Conservation (phyloP, 371 early-diverging fungal species). For the Parasitella parasitica region DNA sequence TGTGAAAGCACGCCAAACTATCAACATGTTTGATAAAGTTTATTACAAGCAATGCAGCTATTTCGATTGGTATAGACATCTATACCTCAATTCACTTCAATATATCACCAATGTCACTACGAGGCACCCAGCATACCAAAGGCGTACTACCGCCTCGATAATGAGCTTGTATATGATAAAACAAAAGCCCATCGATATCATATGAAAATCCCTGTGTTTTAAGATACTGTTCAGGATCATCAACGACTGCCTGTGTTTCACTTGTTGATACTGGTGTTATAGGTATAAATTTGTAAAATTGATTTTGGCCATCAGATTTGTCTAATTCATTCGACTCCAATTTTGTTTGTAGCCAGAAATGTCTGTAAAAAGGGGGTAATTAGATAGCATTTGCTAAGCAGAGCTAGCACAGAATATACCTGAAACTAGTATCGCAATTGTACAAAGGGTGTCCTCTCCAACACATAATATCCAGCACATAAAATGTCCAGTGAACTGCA, state of each 20-base stretch:
- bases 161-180: slow-evolving; percentile 58
- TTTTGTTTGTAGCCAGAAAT: slow-evolving; percentile 63
- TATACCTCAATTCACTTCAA: background rate
- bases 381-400: background rate
- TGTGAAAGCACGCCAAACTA: too few species aligned
- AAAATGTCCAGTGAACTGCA: slow-evolving; percentile 54
- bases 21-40: background rate
- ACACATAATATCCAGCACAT: slow-evolving; percentile 64
- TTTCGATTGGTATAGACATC: too few species aligned
- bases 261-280: slow-evolving; percentile 29
- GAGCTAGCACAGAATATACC: background rate
- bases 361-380: slow-evolving; percentile 11
- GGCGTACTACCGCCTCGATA: slow-evolving; percentile 60
- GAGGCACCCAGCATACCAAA: slow-evolving; percentile 58
- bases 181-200: slow-evolving; percentile 55
- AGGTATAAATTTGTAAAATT: slow-evolving; percentile 36
- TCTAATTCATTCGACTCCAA: slow-evolving; percentile 49
- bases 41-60: background rate
- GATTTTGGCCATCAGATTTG: slow-evolving; percentile 27
- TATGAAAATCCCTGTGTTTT: slow-evolving; percentile 27
- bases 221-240: slow-evolving; percentile 28
- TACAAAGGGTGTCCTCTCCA: slow-evolving; percentile 65
- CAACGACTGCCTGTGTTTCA: slow-evolving; percentile 12
- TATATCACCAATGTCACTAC: slow-evolving; percentile 12
- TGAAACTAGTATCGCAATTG: slow-evolving; percentile 65